phyloP scores from a whole-genome alignment of 176 grass and related monocot species.

The Alopecurus myosuroides region DNA sequence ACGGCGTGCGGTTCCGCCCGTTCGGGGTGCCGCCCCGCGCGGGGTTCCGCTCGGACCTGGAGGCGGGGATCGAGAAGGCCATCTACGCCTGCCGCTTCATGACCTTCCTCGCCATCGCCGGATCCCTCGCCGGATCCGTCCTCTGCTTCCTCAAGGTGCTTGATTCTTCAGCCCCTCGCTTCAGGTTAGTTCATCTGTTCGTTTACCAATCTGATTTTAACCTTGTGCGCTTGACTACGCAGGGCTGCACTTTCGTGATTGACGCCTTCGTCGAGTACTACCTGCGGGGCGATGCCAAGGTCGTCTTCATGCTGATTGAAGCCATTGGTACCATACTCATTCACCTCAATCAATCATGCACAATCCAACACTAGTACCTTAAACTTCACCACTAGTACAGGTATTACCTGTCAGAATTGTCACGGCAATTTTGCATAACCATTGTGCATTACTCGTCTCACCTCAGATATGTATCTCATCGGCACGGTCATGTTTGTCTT shows the following conservation, averaged over 20 bases:
- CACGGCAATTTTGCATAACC: neutral
- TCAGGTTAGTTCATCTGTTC: neutral
- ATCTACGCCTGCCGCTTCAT: constrained; percentile 76
- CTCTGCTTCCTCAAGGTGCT: constrained; percentile 68
- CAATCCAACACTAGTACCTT: neutral
- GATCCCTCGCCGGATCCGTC: constrained; percentile 69
- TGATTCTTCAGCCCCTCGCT: neutral
- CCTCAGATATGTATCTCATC: constrained; percentile 78
- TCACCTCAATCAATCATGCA: neutral
- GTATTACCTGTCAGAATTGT: neutral
- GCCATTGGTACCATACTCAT: constrained; percentile 54
- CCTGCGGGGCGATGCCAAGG: constrained; percentile 36
- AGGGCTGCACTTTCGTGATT: constrained; percentile 72
- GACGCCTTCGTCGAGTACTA: constrained; percentile 66
- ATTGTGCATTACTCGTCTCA: neutral
- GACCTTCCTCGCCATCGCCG: constrained; percentile 65
- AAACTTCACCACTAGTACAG: neutral
- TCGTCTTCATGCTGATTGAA: constrained; percentile 71
- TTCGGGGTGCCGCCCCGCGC: neutral
- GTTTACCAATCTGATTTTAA: neutral
- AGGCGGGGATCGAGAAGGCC: constrained; percentile 40
- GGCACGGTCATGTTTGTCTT: constrained; percentile 93
- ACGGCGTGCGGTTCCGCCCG: neutral
- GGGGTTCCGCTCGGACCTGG: constrained; percentile 7
- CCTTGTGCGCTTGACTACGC: neutral